Evolutionary conservation across 805 yeast genomes (phyloP).

Genomic region (Nematodospora valgi): DNA sequence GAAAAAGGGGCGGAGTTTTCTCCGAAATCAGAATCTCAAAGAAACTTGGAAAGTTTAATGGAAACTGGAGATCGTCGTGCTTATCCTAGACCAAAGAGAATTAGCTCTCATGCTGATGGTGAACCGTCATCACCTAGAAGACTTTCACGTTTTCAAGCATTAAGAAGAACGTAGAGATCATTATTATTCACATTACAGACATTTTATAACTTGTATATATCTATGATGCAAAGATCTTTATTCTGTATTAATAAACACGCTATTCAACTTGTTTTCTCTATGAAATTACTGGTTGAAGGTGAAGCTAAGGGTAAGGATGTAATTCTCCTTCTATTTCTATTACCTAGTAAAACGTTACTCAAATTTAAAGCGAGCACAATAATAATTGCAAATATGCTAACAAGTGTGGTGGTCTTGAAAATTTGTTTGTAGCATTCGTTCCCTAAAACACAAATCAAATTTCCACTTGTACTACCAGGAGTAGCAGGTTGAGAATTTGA

Average conservation of each 20-base stretch:
- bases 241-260: no score
- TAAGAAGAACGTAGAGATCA: conserved; percentile 12
- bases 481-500: conserved; percentile 21
- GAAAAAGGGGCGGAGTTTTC: conserved; percentile 14
- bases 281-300: no score
- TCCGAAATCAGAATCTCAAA: conserved; percentile 12
- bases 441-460: conserved; percentile 28
- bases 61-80: conserved; percentile 22
- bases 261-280: no score
- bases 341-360: conserved; percentile 2
- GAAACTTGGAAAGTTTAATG: conserved; percentile 15
- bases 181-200: no score
- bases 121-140: conserved; percentile 3
- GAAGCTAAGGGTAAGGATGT: conserved; percentile 8
- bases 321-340: conserved; percentile 1
- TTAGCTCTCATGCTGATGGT: conserved; percentile 5
- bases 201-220: no score
- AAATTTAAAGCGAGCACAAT: conserved; percentile 17
- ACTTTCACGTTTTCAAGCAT: conserved; percentile 14
- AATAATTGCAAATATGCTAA: conserved; percentile 26
- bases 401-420: conserved; percentile 34
- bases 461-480: conserved; percentile 6
- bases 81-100: conserved; percentile 15
- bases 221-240: no score
- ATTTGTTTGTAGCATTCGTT: conserved; percentile 44